These are phyloP conservation scores for Suhomyces bribrorum DNA, from an alignment of 1,139 yeast species.

Conservation along the genomic window DNA sequence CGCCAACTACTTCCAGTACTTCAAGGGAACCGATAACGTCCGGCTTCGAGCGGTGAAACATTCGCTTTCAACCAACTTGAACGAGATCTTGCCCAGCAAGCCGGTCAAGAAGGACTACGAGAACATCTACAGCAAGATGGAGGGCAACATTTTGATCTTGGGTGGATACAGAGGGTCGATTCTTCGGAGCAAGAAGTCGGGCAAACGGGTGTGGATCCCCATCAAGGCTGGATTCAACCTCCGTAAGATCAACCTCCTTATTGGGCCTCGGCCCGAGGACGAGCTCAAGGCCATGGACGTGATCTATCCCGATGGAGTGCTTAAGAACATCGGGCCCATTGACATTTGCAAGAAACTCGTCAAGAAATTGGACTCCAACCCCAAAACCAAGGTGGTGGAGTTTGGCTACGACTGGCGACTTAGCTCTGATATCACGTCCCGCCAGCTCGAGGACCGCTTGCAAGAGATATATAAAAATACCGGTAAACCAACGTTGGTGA, in stretches of 20 bases:
- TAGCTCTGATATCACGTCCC: slow-evolving; percentile 55
- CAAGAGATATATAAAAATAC: slow-evolving; percentile 39
- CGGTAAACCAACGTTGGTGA: slow-evolving; percentile 61
- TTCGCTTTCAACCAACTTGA: slow-evolving; percentile 55
- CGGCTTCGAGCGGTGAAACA: slow-evolving; percentile 68
- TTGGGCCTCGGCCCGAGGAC: slow-evolving; percentile 74
- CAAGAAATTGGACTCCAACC: slow-evolving; percentile 54
- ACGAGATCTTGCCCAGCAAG: slow-evolving; percentile 36
- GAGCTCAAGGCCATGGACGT: slow-evolving; percentile 49
- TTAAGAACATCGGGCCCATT: slow-evolving; percentile 84
- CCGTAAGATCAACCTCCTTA: slow-evolving; percentile 62
- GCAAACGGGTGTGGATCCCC: slow-evolving; percentile 82
- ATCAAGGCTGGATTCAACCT: slow-evolving; percentile 80
- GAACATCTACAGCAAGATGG: slow-evolving; percentile 44
- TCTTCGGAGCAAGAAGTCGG: slow-evolving; percentile 64
- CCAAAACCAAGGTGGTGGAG: slow-evolving; percentile 64
- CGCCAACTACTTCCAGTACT: slow-evolving; percentile 53
- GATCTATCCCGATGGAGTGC: slow-evolving; percentile 73
- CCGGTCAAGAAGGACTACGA: slow-evolving; percentile 31
- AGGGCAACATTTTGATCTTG: slow-evolving; percentile 75
- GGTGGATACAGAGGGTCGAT: slow-evolving; percentile 91
- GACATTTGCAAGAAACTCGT: slow-evolving; percentile 70
- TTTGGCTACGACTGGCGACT: slow-evolving; percentile 94
- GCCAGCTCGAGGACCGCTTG: slow-evolving; percentile 51
- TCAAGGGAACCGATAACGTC: slow-evolving; percentile 63